A percentile compares a stretch with the other conserved stretches of the same genome.
Conservation (phyloP, 176 grass and related monocot genomes). For the Stipa capillata region DNA sequence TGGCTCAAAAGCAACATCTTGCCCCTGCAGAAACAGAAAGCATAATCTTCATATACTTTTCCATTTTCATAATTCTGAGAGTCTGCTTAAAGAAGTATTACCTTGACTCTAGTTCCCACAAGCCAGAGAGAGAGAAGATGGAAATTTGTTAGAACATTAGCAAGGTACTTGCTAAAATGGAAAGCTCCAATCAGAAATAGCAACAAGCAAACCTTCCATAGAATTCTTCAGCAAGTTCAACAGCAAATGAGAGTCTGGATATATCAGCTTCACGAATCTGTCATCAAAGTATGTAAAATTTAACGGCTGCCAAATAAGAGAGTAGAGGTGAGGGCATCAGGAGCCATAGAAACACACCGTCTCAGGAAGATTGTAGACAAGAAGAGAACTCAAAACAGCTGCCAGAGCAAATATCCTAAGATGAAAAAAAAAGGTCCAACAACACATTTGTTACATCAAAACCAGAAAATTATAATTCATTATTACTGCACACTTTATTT, state of each 20-base stretch:
- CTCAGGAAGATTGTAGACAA: slow-evolving; percentile 96
- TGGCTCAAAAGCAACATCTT: slow-evolving; percentile 93
- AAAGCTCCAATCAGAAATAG: slow-evolving; percentile 1
- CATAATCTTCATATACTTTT: not conserved
- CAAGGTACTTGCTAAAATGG: not conserved
- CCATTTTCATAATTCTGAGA: not conserved
- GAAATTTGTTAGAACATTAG: slow-evolving; percentile 38
- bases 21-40: slow-evolving; percentile 45
- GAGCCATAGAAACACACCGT: slow-evolving; percentile 42
- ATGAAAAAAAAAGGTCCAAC: not conserved
- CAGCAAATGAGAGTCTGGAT: slow-evolving; percentile 87
- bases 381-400: slow-evolving; percentile 84
- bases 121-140: not conserved
- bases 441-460: not conserved
- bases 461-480: not conserved
- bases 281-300: slow-evolving; percentile 16
- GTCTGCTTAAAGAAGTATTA: slow-evolving; percentile 23
- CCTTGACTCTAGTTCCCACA: slow-evolving; percentile 78
- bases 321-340: not conserved
- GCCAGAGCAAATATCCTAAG: slow-evolving; percentile 90
- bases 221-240: slow-evolving; percentile 95
- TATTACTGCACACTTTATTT: not conserved
- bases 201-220: slow-evolving; percentile 65
- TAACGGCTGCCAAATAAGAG: not conserved
- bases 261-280: slow-evolving; percentile 96